A percentile compares a stretch with the other conserved stretches of the same genome.
These are phyloP conservation scores for Candida xyloterini DNA, from an alignment of 805 yeast species.

Conservation along the genomic window DNA sequence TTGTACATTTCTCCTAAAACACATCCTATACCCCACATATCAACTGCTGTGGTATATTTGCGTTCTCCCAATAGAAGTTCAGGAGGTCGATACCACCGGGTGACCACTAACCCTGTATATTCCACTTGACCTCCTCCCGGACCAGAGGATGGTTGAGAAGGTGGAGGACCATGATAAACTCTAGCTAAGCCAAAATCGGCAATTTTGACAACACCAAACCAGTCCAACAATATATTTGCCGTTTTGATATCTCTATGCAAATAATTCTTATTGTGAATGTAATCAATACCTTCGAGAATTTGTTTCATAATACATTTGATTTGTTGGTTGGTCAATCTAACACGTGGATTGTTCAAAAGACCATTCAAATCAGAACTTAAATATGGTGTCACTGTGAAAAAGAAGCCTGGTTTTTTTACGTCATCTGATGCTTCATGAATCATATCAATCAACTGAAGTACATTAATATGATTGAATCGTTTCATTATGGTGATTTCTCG, in stretches of 20 bases:
- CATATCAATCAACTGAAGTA: conserved; percentile 78
- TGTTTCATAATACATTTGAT: conserved; percentile 83
- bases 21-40: conserved; percentile 97
- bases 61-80: conserved; percentile 85
- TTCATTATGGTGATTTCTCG: conserved; percentile 86
- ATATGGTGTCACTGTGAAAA: conserved; percentile 88
- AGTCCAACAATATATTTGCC: conserved; percentile 85
- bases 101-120: conserved; percentile 74
- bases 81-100: conserved; percentile 97
- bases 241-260: conserved; percentile 93
- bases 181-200: conserved; percentile 97
- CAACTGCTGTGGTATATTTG: conserved; percentile 89
- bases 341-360: conserved; percentile 72
- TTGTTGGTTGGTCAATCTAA: conserved; percentile 58
- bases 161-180: conserved; percentile 38
- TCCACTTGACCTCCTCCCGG: conserved; percentile 56
- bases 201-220: conserved; percentile 72
- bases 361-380: conserved; percentile 94
- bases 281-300: conserved; percentile 74
- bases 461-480: conserved; percentile 62
- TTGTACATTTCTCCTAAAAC: conserved; percentile 89
- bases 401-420: conserved; percentile 35
- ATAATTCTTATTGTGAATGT: conserved; percentile 60
- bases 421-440: conserved; percentile 47
- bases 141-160: conserved; percentile 18